Base-by-base conservation (phyloP, 2,329 filamentous ascomycete genomes). In the Apiospora pterosperma region DNA sequence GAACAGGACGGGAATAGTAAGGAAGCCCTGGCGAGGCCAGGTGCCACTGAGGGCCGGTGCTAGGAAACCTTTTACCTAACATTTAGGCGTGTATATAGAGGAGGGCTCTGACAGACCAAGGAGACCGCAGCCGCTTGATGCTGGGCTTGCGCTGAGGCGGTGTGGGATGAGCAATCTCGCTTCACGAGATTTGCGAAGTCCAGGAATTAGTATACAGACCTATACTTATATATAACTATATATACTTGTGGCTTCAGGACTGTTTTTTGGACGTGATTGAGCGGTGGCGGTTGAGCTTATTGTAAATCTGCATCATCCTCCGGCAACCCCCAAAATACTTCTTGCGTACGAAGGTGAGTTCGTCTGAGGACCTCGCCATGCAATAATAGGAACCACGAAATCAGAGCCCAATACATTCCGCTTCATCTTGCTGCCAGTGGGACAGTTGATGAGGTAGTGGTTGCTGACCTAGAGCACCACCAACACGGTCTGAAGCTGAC, bases 21-120 rank as follows among this genome's bases (percentile, higher is more conserved):
- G 28, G 48, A 55, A 55, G 48, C 48, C 34, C 59, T 61, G 59
- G 59, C 59, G 59, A 61, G 59, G 59, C 59, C 59, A 28, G 59
- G 36, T 61, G 59, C 21, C 59, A 5, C 36, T 36, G 36, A 31
- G 23, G 52, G 23, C n/a, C 36, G 23, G 59, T 28, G 48, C 48
- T 34, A 34, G 48, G 34, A 12, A 34, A n/a, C 28, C 48, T 11
- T 52, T 55, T 55, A n/a, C 44, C 44, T 34, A 12, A 19, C 25
- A 55, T 34, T 6, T 4, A 34, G 48, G 28, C 28, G 48, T 55
- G 48, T 55, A 55, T n/a, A 34, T 55, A 55, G 19, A 55, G 28
- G 34, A 55, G 34, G 16, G 48, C 19, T 34, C 48, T 55, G 28
- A 55, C 48, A 55, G 48, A 34, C 48, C 28, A 55, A 25, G 48